Evolutionary conservation across 192 early-diverging fungal species (phyloP).

Genomic region (Piromyces finnis): DNA sequence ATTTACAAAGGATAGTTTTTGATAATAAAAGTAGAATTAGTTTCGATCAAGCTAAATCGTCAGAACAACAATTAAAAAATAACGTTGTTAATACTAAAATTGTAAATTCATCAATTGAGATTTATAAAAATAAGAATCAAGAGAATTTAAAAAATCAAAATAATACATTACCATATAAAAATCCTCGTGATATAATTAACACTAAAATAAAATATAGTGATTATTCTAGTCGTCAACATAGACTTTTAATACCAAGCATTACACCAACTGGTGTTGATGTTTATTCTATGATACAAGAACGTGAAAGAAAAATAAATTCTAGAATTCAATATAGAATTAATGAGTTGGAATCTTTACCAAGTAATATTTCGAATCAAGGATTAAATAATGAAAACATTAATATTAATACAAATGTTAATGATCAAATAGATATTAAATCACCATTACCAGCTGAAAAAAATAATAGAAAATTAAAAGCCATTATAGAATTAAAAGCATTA

Average conservation of each 20-base stretch:
- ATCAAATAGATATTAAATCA: not conserved
- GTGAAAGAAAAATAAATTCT: constrained; percentile 50
- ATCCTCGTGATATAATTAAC: not conserved
- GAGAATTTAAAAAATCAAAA: not conserved
- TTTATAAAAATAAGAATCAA: not conserved
- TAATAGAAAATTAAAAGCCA: constrained; percentile 44
- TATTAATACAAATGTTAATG: not conserved
- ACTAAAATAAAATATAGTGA: not conserved
- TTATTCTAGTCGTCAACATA: constrained; percentile 14
- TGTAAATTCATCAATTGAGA: not conserved
- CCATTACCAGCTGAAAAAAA: constrained; percentile 4
- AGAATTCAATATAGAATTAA: constrained; percentile 60
- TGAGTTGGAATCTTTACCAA: constrained; percentile 53
- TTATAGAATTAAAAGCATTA: constrained; percentile 79
- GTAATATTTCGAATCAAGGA: constrained; percentile 38
- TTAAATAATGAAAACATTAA: constrained; percentile 1
- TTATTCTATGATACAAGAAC: constrained; percentile 50
- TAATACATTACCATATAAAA: not conserved
- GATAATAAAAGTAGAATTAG: not conserved
- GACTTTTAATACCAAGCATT: constrained; percentile 51
- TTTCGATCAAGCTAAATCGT: not conserved
- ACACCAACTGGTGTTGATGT: constrained; percentile 68
- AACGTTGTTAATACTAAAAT: not conserved
- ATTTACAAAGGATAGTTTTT: not conserved
- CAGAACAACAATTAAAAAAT: not conserved